Evolutionary conservation across 495 filamentous ascomycete genomes (phyloP), one percentile per base, ranked within the genome.

Genomic region (Penicillium nucicola): DNA sequence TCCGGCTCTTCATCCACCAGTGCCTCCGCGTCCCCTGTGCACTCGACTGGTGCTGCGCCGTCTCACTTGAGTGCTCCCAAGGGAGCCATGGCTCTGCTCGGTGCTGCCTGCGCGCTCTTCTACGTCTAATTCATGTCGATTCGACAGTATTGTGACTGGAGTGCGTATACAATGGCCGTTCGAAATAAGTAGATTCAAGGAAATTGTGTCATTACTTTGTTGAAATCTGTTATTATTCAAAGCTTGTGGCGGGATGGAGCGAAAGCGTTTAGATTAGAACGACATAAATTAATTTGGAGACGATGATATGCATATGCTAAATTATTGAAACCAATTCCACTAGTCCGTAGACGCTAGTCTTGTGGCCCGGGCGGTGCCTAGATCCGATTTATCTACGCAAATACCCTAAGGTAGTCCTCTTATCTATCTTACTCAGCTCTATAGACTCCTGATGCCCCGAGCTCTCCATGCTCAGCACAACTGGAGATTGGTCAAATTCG

Each of bases 81-180:
- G 6, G 52, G 45, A 39, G 32, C 11, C 10, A 39, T 49, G 39
- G 45, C 52, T 54, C 10, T 54, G 15, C 33, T 54, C 33, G 52
- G 52, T 45, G 52, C 45, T 44, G 23, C 40, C 43, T 33, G 49
- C 23, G 52, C 45, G 23, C 23, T 54, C 31, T 49, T 54, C 18
- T 25, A 49, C 52, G 17, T 54, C 30, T 50, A 42, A n/a, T 18
- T 42, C 18, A 50, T 35, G 28, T 42, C 23, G 18, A 42, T 34
- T 19, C 9, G 30, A 17, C 38, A 42, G 11, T 42, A 42, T 42
- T 25, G 28, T 28, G 25, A 5, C 25, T 28, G 25, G 10, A 28
- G 25, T 8, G 25, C 10, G 25, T 28, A 28, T 28, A 28, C 25
- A 28, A 28, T 28, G 6, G 25, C 5, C 4, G 7, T 28, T 28